phyloP scores from a whole-genome alignment of 75 land plant genomes.

The Isoetes taiwanensis region DNA sequence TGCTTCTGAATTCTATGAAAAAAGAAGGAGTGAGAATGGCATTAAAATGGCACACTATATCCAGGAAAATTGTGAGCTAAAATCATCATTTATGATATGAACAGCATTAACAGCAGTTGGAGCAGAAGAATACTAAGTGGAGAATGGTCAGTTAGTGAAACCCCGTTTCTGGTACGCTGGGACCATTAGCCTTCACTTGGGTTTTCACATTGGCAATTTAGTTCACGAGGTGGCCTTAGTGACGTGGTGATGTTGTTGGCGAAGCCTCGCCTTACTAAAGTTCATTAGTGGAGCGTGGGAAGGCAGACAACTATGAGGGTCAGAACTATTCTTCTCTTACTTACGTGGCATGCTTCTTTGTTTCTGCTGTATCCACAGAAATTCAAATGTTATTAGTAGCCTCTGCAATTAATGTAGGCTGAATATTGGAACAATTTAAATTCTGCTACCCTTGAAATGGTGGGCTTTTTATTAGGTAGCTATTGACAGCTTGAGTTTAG shows the following conservation, averaged over 20 bases:
- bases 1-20: constrained; percentile 53
- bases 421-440: no score
- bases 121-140: constrained; percentile 86
- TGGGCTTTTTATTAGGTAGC: no score
- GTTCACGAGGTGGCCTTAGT: constrained; percentile 82
- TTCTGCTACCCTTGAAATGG: no score
- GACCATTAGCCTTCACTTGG: constrained; percentile 54
- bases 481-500: no score
- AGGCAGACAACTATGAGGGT: constrained; percentile 92
- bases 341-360: no score
- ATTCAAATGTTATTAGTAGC: no score
- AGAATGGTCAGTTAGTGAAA: constrained; percentile 95
- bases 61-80: no score
- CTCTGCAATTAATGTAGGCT: no score
- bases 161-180: constrained; percentile 76
- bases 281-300: constrained; percentile 86
- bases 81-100: no score
- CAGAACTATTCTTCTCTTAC: no score
- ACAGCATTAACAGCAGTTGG: constrained; percentile 93
- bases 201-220: constrained; percentile 51
- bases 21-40: constrained; percentile 50
- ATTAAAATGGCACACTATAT: no score
- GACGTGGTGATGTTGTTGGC: constrained; percentile 76
- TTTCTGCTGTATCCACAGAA: no score
- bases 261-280: constrained; percentile 76